Evolutionary conservation across 495 filamentous ascomycete genomes (phyloP).

Genomic region (Articulospora tetracladia): DNA sequence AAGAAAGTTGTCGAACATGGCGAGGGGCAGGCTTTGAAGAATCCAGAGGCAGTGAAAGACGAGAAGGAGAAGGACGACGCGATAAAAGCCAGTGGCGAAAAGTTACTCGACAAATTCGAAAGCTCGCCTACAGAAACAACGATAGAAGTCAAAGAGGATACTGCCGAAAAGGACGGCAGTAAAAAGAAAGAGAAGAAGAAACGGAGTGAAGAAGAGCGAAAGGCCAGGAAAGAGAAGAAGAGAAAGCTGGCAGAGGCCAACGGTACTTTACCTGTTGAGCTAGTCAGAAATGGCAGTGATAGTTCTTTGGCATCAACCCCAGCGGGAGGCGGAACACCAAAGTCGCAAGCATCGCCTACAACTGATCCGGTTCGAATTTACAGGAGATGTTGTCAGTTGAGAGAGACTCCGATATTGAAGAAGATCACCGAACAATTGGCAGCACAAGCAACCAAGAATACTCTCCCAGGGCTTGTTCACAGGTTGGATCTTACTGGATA

Average conservation of each 20-base stretch:
- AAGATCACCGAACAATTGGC: conserved; percentile 83
- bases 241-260: conserved; percentile 76
- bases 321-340: conserved; percentile 31
- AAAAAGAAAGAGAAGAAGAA: conserved; percentile 90
- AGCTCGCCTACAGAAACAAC: conserved; percentile 26
- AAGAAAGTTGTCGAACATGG: conserved; percentile 64
- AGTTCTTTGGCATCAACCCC: conserved; percentile 32
- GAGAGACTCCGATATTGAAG: conserved; percentile 86
- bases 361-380: conserved; percentile 93
- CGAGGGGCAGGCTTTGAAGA: conserved; percentile 65
- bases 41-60: conserved; percentile 49
- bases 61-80: conserved; percentile 52
- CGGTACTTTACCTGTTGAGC: conserved; percentile 74
- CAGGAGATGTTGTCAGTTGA: conserved; percentile 85
- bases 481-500: conserved; percentile 82
- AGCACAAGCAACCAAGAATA: conserved; percentile 55
- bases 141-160: conserved; percentile 32
- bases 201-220: conserved; percentile 80
- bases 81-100: conserved; percentile 41
- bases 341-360: conserved; percentile 67
- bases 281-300: conserved; percentile 56
- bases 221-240: conserved; percentile 81
- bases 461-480: conserved; percentile 67
- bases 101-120: conserved; percentile 28
- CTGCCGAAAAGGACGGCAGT: conserved; percentile 45